Base-by-base conservation (phyloP, 2,329 filamentous ascomycete genomes). In the Ascochyta viciae-villosae region DNA sequence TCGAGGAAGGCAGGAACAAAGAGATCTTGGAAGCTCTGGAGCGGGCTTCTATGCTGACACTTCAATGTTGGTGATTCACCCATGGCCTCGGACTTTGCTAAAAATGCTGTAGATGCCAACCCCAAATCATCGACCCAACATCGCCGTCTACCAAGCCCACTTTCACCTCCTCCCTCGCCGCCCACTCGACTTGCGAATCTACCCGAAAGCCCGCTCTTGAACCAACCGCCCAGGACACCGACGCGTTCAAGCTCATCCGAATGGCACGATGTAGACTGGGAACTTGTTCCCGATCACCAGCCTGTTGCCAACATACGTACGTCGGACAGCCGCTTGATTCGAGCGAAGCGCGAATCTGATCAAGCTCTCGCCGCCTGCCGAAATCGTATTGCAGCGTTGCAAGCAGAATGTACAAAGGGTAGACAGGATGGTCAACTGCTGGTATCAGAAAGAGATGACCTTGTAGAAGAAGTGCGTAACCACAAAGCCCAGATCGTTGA, bases 21-120 rank as follows among this genome's bases (percentile, higher is more conserved):
- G 72, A 76, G 43, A 74, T 76, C 29, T 61, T 76, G 19, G 67
- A 74, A 50, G 72, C 67, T 16, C 27, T 76, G 45, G 74, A 76
- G 55, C 68, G 66, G 54, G 70, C 70, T 51, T 71, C 72, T 1
- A 71, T 68, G 69, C 54, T 76, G 57, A 75, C 74, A n/a, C 54
- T 75, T 23, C 71, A 76, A 59, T 75, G 73, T 72, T 58, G 61
- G 70, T 65, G 13, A 22, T 33, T 31, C 27, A 0, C 10, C 13
- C 27, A 27, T 16, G 4, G 3, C 15, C 10, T 7, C 27, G 6
- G 22, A 22, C 38, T 27, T 16, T 47, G 24, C 58, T 65, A 54
- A 67, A 13, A 13, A 24, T 22, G 0, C 6, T 47, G 10, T 45
- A 74, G 72, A 74, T 29, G 63, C 70, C n/a, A 64, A 57, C 22